These are phyloP conservation scores for Fusarium neocosmosporiellum DNA, from an alignment of 2,329 filamentous ascomycete genomes.

Conservation along the genomic window DNA sequence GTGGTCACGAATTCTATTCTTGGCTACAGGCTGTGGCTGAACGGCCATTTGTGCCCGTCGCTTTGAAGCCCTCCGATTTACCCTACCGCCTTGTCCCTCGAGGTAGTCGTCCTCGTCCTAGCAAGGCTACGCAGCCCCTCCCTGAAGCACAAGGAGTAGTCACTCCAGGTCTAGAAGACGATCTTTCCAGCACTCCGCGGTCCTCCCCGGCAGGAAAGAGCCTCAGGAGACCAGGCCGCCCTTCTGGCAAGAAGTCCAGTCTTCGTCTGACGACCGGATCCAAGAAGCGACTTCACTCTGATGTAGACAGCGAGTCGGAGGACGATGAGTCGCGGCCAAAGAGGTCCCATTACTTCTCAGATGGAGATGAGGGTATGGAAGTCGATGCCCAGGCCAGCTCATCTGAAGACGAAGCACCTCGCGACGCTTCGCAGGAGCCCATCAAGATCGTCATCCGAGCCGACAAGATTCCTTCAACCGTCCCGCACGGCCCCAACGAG, in stretches of 20 bases:
- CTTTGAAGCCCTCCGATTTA: slow-evolving; percentile 45
- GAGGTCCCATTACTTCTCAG: slow-evolving; percentile 48
- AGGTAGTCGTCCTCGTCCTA: slow-evolving; percentile 30
- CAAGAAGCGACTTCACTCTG: slow-evolving; percentile 58
- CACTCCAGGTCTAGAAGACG: slow-evolving; percentile 17
- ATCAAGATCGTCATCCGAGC: slow-evolving; percentile 60
- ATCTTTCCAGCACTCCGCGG: slow-evolving; percentile 32
- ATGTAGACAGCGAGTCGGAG: slow-evolving; percentile 54
- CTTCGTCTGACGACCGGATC: slow-evolving; percentile 55
- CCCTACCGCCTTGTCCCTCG: slow-evolving; percentile 41
- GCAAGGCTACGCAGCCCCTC: slow-evolving; percentile 2
- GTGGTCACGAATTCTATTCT: slow-evolving; percentile 44
- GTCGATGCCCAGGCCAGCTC: slow-evolving; percentile 40
- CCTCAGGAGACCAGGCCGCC: slow-evolving; percentile 51
- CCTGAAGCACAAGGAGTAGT: neutral
- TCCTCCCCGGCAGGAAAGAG: slow-evolving; percentile 46
- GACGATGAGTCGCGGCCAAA: slow-evolving; percentile 50
- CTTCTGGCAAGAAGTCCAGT: slow-evolving; percentile 57
- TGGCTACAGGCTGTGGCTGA: slow-evolving; percentile 49
- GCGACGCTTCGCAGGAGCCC: slow-evolving; percentile 37
- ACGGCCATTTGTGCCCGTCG: slow-evolving; percentile 42
- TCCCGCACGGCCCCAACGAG: slow-evolving; percentile 66
- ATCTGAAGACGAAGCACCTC: slow-evolving; percentile 33
- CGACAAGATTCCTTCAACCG: slow-evolving; percentile 61
- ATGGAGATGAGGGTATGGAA: slow-evolving; percentile 48